Percentiles rank a stretch among this genome's conserved stretches.
These are phyloP conservation scores for Blastomyces silverae DNA, from an alignment of 2,329 filamentous ascomycete genomes.

Conservation along the genomic window DNA sequence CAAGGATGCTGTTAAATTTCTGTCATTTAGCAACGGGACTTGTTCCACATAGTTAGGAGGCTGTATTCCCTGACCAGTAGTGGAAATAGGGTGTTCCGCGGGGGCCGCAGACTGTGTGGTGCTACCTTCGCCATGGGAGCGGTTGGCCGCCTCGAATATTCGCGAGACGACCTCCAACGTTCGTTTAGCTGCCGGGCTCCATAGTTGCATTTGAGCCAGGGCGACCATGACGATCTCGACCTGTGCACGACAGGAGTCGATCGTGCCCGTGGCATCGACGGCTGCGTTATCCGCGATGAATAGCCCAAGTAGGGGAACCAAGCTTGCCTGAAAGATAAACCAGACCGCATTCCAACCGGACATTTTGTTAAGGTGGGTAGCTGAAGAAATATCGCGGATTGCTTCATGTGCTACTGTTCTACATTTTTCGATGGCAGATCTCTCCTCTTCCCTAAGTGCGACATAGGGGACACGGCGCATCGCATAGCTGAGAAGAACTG, in stretches of 20 bases:
- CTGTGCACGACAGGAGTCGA: constrained; percentile 47
- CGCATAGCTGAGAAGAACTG: constrained; percentile 61
- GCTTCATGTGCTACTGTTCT: constrained; percentile 62
- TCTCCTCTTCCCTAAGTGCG: constrained; percentile 54
- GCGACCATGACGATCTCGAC: constrained; percentile 45
- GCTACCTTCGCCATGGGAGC: constrained; percentile 21
- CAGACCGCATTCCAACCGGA: constrained; percentile 75
- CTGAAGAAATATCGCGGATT: constrained; percentile 63
- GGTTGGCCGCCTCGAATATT: constrained; percentile 54
- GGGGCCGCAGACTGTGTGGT: neutral
- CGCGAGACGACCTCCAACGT: constrained; percentile 58
- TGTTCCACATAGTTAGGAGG: neutral
- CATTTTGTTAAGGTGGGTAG: constrained; percentile 67
- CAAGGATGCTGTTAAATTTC: constrained; percentile 26
- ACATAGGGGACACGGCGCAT: constrained; percentile 48
- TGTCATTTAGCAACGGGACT: constrained; percentile 21
- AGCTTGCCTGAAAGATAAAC: constrained; percentile 73
- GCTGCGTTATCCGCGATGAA: constrained; percentile 45
- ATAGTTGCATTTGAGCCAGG: constrained; percentile 52
- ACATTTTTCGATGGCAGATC: constrained; percentile 61
- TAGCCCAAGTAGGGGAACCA: constrained; percentile 69
- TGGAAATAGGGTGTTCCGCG: neutral
- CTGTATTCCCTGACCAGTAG: neutral
- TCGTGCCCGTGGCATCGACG: constrained; percentile 56
- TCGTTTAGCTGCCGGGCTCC: constrained; percentile 57